These are phyloP conservation scores for Wallacemonas rigidus DNA, from an alignment of 208 protist species.

Conservation along the genomic window DNA sequence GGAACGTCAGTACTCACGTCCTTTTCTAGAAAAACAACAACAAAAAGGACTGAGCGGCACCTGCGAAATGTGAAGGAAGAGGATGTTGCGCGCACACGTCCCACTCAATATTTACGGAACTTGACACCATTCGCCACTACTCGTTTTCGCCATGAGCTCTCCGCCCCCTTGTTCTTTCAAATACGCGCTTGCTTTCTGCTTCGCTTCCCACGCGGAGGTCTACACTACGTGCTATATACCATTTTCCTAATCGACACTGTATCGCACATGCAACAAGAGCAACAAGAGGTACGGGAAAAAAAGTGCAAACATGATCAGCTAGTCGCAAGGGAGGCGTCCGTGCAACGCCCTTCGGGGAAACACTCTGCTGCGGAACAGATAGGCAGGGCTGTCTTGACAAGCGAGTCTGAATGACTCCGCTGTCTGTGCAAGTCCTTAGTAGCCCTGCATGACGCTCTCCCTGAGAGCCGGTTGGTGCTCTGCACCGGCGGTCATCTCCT, in stretches of 20 bases:
- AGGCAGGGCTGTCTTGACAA: too few relatives aligned
- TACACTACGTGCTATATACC: slow-evolving; percentile 13
- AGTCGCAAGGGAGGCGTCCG: too few relatives aligned
- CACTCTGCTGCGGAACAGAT: too few relatives aligned
- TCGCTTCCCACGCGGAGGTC: neutral
- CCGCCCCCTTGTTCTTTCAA: too few relatives aligned
- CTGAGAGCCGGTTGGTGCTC: slow-evolving; percentile 62
- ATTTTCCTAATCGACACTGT: slow-evolving; percentile 11
- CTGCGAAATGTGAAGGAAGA: neutral
- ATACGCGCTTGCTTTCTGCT: neutral
- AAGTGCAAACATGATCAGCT: neutral
- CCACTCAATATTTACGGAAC: too few relatives aligned
- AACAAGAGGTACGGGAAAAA: slow-evolving; percentile 1
- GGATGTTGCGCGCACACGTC: neutral
- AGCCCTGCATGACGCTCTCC: slow-evolving; percentile 63
- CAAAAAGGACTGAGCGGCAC: too few relatives aligned
- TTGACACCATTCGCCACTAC: too few relatives aligned
- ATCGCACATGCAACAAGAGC: neutral
- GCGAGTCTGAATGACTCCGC: too few relatives aligned
- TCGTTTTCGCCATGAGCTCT: too few relatives aligned
- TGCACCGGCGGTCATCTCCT: slow-evolving; percentile 68
- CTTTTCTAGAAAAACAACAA: too few relatives aligned
- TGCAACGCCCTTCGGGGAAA: too few relatives aligned
- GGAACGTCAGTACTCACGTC: too few relatives aligned
- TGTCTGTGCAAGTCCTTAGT: slow-evolving; percentile 27